A percentile compares a stretch with the other conserved stretches of the same genome.
These are phyloP conservation scores for Lupinus albus DNA, from an alignment of 306 rosid species.

Conservation along the genomic window DNA sequence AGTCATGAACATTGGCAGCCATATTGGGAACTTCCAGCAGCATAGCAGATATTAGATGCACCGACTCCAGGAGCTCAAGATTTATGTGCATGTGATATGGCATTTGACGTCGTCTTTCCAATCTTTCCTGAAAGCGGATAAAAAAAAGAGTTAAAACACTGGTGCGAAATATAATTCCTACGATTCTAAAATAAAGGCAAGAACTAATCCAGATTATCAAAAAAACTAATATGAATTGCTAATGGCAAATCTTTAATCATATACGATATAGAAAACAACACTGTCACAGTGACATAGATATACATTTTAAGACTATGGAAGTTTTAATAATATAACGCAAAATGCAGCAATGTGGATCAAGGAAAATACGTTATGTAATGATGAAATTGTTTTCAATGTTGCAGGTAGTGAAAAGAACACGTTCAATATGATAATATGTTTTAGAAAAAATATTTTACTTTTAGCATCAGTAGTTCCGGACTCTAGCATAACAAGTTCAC, in stretches of 20 bases:
- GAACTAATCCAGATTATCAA: background rate
- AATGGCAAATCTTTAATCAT: background rate
- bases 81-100: conserved; percentile 99
- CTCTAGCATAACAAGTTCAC: too few relatives aligned
- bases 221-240: background rate
- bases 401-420: too few relatives aligned
- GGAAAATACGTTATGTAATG: too few relatives aligned
- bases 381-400: too few relatives aligned
- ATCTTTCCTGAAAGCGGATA: conserved; percentile 72
- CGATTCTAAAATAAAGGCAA: background rate
- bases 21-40: conserved; percentile 94
- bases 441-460: too few relatives aligned
- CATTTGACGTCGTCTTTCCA: conserved; percentile 97
- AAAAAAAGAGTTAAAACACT: background rate
- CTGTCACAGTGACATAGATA: background rate
- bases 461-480: too few relatives aligned
- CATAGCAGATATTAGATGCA: conserved; percentile 93
- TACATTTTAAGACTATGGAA: background rate
- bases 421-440: too few relatives aligned
- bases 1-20: conserved; percentile 83
- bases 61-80: conserved; percentile 90
- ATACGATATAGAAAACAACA: background rate
- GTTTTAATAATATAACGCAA: too few relatives aligned
- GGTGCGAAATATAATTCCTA: conserved; percentile 3
- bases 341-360: too few relatives aligned